Evolutionary conservation across 2,329 filamentous ascomycete species (phyloP), one percentile per base, ranked within the genome.

Genomic region (Diaporthe velutina): DNA sequence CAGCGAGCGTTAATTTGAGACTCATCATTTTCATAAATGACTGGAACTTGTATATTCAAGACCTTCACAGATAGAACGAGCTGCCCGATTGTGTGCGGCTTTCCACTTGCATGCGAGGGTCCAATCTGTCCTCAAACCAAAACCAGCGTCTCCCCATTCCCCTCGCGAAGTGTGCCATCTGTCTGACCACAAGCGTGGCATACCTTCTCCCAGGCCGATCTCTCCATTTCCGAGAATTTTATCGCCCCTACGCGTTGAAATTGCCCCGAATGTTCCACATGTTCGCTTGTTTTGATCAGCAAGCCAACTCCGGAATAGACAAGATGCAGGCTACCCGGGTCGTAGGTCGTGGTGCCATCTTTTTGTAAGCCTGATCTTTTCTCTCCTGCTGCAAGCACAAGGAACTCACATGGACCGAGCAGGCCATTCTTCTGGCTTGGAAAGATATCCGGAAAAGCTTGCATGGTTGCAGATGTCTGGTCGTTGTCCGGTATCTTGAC

Each of bases 121-220:
- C n/a, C n/a, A n/a, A n/a, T n/a, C n/a, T n/a, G n/a, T n/a, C 42
- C 42, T 55, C 52, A 55, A 30, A 55, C 52, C 52, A 55, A 30
- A 30, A n/a, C 10, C 52, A 55, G 52, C 5, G 15, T 55, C 22
- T 55, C 52, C 8, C 22, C 17, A 7, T 55, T 55, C 22, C 22
- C 22, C 5, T 15, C 28, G 13, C 8, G 8, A 55, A 55, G 17
- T 25, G 13, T 15, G 22, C 22, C 22, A 28, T 55, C 52, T 8
- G 4, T 22, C 22, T 55, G 52, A 22, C 22, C 22, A 55, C 52
- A 55, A 25, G 52, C 52, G 28, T 15, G 22, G 22, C 52, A 55
- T 9, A 55, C 5, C 52, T 7, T 9, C 22, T 55, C 22, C 52
- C 52, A 55, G 28, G 4, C n/a, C 5, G 15, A 10, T 55, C 10